Base-by-base conservation (phyloP, 164 flowering plant species). In the Brasenia schreberi region DNA sequence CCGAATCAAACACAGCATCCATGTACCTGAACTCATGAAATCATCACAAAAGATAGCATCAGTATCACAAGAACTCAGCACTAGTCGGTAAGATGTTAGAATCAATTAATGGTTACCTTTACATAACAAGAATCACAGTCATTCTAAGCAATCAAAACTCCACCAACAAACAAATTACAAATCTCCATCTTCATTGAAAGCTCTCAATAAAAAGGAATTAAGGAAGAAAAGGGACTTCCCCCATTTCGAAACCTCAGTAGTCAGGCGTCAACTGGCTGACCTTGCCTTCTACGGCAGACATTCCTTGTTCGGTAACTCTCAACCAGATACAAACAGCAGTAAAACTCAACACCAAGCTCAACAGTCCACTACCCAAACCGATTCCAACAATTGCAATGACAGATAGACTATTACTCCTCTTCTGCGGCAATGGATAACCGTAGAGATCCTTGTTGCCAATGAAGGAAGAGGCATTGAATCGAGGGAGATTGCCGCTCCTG, bases 261-360 rank as follows among this genome's bases (percentile, higher is more conserved):
- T 92, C 96, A 61, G 98, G 98, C 91, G 88, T 86, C n/a, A 81
- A 80, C 33, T 88, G 95, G 68, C 79, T 75, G 59, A 81, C 84
- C 77, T 90, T 87, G 6, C 87, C 94, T 76, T 88, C 90, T 27
- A 85, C 92, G 4, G 60, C 69, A 11, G 77, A 78, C 80, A 82
- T 73, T 68, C 83, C 81, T 69, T 78, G 81, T 65, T 93, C 98
- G 3, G 90, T 83, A 39, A 84, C 80, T 76, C 85, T 87, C 80
- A 93, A 77, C 98, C 97, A 93, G 17, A 87, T 70, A 72, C 98
- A 94, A 7, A 91, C 98, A 6, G 83, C 96, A 7, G 88, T 84
- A 56, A 94, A 94, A 66, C 98, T 94, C 12, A 94, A 68, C 23
- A 91, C 78, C 78, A 94, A 74, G 64, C 98, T 94, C 66, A 89